Evolutionary conservation across 73 alveolate genomes (phyloP).

Genomic region (Symbiodinium pilosum): DNA sequence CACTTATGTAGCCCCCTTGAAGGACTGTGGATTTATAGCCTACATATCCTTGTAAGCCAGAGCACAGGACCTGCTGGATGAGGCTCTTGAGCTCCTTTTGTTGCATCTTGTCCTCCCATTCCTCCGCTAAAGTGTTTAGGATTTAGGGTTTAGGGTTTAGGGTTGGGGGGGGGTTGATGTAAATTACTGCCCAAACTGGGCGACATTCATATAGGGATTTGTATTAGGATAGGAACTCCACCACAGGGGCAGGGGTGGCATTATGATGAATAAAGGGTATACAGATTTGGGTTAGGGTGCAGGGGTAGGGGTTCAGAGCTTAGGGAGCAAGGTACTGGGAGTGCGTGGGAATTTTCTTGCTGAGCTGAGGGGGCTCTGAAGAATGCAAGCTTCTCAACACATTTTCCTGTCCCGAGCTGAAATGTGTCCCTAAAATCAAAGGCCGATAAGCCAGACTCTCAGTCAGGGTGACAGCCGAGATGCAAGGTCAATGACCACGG

Average conservation of each 20-base stretch:
- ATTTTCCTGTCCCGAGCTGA: too few relatives aligned
- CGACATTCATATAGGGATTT: not conserved
- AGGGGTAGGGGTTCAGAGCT: not conserved
- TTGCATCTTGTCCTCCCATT: slow-evolving; percentile 98
- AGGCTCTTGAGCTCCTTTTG: slow-evolving; percentile 97
- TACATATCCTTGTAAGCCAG: not conserved
- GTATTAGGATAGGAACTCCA: not conserved
- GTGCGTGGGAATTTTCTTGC: too few relatives aligned
- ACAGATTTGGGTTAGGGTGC: not conserved
- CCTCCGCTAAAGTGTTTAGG: slow-evolving; percentile 41
- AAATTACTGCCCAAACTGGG: not conserved
- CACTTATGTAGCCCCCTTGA: too few relatives aligned
- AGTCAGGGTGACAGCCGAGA: not conserved
- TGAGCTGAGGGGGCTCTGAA: too few relatives aligned
- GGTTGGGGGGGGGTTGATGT: not conserved
- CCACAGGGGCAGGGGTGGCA: not conserved
- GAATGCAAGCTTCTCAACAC: too few relatives aligned
- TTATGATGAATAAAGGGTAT: too few relatives aligned
- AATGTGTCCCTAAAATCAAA: too few relatives aligned
- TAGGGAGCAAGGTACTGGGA: not conserved
- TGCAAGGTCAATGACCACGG: not conserved
- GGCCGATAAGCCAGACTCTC: too few relatives aligned
- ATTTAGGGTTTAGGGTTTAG: not conserved
- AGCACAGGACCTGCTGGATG: slow-evolving; percentile 96
- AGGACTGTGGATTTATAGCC: too few relatives aligned